phyloP scores from a whole-genome alignment of 169 alveolate species.

The Eimeria brunetti region DNA sequence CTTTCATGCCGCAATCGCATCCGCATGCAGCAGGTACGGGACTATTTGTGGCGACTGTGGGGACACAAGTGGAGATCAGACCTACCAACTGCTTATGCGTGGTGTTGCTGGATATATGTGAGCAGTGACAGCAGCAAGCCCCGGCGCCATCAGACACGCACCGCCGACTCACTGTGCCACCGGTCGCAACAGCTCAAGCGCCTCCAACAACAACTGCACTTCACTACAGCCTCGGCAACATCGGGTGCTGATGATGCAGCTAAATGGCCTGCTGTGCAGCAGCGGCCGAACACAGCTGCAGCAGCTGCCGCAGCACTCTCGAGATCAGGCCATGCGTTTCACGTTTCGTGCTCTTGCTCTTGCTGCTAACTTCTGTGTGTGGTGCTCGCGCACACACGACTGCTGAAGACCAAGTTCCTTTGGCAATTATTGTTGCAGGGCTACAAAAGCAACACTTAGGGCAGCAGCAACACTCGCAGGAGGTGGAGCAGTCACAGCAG shows the following conservation, averaged over 20 bases:
- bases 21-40: slow-evolving; percentile 20
- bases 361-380: neutral
- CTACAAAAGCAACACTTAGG: neutral
- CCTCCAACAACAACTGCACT: neutral
- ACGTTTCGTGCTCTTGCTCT: neutral
- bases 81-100: neutral
- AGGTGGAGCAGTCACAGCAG: neutral
- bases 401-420: neutral
- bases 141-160: neutral
- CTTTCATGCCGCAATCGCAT: neutral
- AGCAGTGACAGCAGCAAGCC: neutral
- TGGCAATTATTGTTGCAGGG: neutral
- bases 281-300: slow-evolving; percentile 50
- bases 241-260: slow-evolving; percentile 29
- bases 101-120: neutral
- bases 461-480: neutral
- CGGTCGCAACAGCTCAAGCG: neutral
- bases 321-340: neutral
- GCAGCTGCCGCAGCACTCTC: slow-evolving; percentile 39
- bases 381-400: neutral
- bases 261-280: slow-evolving; percentile 53
- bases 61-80: neutral
- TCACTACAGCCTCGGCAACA: neutral
- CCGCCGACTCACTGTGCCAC: slow-evolving; percentile 27
- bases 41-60: neutral